Percentiles rank a stretch among this genome's conserved stretches.
These are phyloP conservation scores for Kipferlia bialata DNA, from an alignment of 78 protist species.

Conservation along the genomic window DNA sequence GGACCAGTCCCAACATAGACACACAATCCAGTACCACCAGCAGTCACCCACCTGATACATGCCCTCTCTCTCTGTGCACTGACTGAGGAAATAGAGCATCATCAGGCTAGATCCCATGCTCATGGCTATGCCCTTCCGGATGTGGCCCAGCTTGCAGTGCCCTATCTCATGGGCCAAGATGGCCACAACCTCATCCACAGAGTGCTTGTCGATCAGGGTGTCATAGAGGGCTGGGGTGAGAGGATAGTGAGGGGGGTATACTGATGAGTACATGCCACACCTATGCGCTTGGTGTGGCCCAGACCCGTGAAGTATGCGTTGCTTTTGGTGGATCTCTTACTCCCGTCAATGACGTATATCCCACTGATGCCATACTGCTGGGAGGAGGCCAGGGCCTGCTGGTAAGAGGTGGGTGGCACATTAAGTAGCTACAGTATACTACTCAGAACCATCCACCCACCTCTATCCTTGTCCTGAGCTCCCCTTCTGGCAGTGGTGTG, in stretches of 20 bases:
- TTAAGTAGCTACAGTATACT: no score
- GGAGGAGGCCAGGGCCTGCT: no score
- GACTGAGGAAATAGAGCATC: not conserved
- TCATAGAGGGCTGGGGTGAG: no score
- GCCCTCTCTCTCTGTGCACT: no score
- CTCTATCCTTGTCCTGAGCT: not conserved
- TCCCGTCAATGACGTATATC: conserved; percentile 48
- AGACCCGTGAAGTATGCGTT: conserved; percentile 63
- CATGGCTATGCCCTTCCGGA: not conserved
- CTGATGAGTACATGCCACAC: no score
- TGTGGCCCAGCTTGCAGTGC: conserved; percentile 50
- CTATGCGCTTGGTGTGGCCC: conserved; percentile 56
- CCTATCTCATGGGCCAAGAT: conserved; percentile 65
- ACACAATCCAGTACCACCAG: no score
- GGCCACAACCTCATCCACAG: not conserved
- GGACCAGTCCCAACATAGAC: no score
- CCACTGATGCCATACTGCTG: no score
- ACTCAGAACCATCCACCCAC: no score
- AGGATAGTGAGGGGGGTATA: no score
- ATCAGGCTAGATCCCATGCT: not conserved
- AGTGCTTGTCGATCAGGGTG: conserved; percentile 40
- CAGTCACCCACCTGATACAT: no score
- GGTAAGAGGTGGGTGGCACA: no score
- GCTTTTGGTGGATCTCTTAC: conserved; percentile 43
- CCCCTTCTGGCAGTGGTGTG: conserved; percentile 1